Conservation (phyloP, 1,284 basidiomycete species). For the Earliella scabrosa region DNA sequence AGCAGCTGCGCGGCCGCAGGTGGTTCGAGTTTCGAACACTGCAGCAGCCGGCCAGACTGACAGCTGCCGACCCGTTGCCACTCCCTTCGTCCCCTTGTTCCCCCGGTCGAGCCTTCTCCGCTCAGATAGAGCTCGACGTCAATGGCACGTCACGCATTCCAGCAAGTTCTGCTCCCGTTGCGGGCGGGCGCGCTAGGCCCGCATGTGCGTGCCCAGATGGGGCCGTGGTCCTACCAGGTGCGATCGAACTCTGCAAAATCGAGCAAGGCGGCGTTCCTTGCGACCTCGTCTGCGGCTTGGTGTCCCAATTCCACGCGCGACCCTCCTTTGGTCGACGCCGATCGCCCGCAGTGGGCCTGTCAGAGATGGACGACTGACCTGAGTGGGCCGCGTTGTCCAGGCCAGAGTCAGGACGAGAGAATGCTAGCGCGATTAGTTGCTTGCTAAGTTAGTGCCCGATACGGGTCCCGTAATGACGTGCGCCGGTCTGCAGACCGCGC, state of each 20-base stretch:
- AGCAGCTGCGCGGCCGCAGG: not conserved
- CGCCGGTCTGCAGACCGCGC: not conserved
- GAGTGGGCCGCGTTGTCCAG: too few species aligned
- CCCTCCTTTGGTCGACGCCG: constrained; percentile 11
- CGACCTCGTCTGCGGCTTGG: not conserved
- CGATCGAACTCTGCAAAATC: not conserved
- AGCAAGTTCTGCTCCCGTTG: constrained; percentile 8
- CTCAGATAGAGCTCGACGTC: constrained; percentile 18
- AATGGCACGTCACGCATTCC: not conserved
- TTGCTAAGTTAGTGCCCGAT: not conserved
- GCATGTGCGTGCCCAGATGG: not conserved
- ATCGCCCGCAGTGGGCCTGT: constrained; percentile 11
- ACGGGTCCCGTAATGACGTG: not conserved
- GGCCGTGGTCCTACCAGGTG: not conserved
- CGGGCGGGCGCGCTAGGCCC: not conserved
- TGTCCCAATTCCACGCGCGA: not conserved
- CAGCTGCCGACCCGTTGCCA: constrained; percentile 1
- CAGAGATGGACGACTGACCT: too few species aligned
- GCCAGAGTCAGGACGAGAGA: not conserved
- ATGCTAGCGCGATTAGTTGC: not conserved
- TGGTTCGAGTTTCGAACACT: constrained; percentile 2
- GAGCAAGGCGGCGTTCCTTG: not conserved
- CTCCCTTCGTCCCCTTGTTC: constrained; percentile 9
- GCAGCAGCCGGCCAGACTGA: constrained; percentile 6
- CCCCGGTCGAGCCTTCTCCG: constrained; percentile 9